Percentiles rank a stretch among this genome's conserved stretches.
These are phyloP conservation scores for Microsporum canis DNA, from an alignment of 2,329 filamentous ascomycete genomes.

Conservation along the genomic window DNA sequence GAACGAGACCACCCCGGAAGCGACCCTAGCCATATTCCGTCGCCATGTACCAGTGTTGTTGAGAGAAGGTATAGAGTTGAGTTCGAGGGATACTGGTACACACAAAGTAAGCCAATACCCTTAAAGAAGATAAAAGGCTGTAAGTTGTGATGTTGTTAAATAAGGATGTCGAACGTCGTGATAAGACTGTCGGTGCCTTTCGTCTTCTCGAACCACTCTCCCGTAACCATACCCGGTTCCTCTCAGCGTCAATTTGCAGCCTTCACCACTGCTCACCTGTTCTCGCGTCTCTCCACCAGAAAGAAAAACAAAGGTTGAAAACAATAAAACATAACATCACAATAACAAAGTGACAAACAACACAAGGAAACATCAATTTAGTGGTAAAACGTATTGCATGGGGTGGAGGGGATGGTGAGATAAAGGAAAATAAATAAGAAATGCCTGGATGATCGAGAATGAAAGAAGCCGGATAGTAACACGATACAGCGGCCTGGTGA, in stretches of 20 bases:
- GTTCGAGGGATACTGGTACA: neutral
- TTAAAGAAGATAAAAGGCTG: neutral
- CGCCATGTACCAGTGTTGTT: constrained; percentile 24
- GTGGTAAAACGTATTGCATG: constrained; percentile 5
- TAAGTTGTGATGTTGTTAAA: neutral
- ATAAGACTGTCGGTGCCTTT: neutral
- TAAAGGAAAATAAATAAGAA: constrained; percentile 10
- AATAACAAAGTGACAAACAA: constrained; percentile 1
- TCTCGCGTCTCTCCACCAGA: constrained; percentile 8
- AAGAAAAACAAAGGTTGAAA: constrained; percentile 1
- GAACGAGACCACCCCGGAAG: constrained; percentile 36
- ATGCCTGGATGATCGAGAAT: constrained; percentile 10
- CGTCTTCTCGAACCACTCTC: neutral
- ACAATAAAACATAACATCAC: constrained; percentile 11
- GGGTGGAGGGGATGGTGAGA: constrained; percentile 7
- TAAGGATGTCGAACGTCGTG: constrained; percentile 18
- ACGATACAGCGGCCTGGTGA: neutral
- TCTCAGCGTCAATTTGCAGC: neutral
- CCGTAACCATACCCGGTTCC: neutral
- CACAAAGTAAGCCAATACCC: constrained; percentile 19
- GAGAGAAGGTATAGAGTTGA: constrained; percentile 4
- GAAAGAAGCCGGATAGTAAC: neutral
- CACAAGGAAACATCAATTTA: constrained; percentile 5
- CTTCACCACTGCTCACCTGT: neutral
- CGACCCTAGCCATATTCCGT: constrained; percentile 37